Percentiles rank a stretch among this genome's conserved stretches.
These are phyloP conservation scores for Corchorus olitorius DNA, from an alignment of 345 rosid genomes.

Conservation along the genomic window DNA sequence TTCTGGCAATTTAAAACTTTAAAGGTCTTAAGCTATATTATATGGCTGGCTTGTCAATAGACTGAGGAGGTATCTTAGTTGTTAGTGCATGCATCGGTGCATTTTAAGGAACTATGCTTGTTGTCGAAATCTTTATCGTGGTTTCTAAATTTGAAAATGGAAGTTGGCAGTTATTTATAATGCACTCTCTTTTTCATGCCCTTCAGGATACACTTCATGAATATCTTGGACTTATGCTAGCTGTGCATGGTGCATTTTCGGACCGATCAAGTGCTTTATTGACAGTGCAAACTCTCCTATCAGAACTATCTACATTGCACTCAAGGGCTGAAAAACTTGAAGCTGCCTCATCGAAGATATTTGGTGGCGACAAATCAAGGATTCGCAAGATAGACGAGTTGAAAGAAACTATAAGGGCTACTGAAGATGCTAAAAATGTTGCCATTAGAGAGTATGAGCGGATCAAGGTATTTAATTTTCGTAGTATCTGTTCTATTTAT, in stretches of 20 bases:
- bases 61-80: slow-evolving; percentile 15
- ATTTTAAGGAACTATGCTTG: background rate
- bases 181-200: slow-evolving; percentile 3
- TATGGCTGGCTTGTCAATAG: slow-evolving; percentile 2
- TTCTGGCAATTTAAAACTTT: background rate
- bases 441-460: slow-evolving; percentile 85
- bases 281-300: slow-evolving; percentile 87
- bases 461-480: slow-evolving; percentile 62
- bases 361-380: slow-evolving; percentile 98
- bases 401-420: slow-evolving; percentile 72
- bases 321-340: slow-evolving; percentile 84
- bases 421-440: slow-evolving; percentile 88
- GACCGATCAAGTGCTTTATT: slow-evolving; percentile 87
- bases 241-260: slow-evolving; percentile 86
- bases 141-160: background rate
- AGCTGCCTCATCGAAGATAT: slow-evolving; percentile 90
- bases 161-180: background rate
- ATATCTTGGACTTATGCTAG: slow-evolving; percentile 85
- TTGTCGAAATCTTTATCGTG: background rate
- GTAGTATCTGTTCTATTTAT: background rate
- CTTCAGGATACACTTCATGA: slow-evolving; percentile 89
- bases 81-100: background rate
- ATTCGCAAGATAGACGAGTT: slow-evolving; percentile 85
- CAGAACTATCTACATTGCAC: slow-evolving; percentile 76
- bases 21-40: background rate